Conservation (phyloP, 768 basidiomycete genomes). For the Scleroderma bovista region DNA sequence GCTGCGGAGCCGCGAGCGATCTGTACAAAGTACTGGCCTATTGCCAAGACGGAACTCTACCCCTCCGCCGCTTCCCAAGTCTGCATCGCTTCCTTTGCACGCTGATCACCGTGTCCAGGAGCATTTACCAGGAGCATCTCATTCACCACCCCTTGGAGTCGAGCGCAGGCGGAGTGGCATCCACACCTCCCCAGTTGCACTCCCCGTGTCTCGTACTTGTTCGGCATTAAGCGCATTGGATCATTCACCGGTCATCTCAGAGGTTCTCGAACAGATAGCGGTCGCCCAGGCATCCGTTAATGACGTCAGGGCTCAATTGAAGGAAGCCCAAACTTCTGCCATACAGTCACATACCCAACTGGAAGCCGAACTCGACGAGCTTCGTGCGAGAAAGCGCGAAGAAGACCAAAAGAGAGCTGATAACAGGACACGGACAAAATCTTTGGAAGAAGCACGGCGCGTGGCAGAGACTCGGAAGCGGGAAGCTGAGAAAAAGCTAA, state of each 20-base stretch:
- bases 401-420: constrained; percentile 80
- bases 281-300: constrained; percentile 52
- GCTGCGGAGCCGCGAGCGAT: constrained; percentile 52
- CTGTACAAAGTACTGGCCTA: constrained; percentile 35
- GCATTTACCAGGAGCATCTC: constrained; percentile 19
- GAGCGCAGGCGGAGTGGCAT: constrained; percentile 24
- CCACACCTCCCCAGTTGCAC: constrained; percentile 22
- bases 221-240: constrained; percentile 36
- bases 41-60: constrained; percentile 56
- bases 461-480: constrained; percentile 71
- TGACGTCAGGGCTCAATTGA: constrained; percentile 67
- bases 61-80: constrained; percentile 81
- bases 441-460: constrained; percentile 82
- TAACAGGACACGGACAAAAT: constrained; percentile 76
- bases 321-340: constrained; percentile 52
- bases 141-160: constrained; percentile 13
- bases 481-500: constrained; percentile 87
- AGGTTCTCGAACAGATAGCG: constrained; percentile 71
- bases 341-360: constrained; percentile 57
- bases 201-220: constrained; percentile 18
- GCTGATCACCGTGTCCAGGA: constrained; percentile 36
- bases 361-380: constrained; percentile 67
- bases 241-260: constrained; percentile 64
- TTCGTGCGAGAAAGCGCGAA: constrained; percentile 69
- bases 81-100: constrained; percentile 74